Evolutionary conservation across 257 asterid species (phyloP).

Genomic region (Marsdenia floribunda): DNA sequence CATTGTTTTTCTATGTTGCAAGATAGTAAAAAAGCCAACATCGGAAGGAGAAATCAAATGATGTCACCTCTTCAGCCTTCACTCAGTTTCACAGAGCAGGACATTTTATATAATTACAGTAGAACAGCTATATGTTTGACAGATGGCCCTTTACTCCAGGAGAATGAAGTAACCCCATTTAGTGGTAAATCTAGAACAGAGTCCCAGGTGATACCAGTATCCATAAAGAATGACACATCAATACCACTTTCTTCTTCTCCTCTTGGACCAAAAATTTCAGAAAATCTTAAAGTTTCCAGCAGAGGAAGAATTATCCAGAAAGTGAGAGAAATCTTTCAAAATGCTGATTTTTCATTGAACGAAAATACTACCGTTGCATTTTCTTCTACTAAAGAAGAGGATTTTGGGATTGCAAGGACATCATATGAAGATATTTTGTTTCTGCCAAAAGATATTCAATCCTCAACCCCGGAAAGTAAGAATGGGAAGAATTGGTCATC

Average conservation of each 20-base stretch:
- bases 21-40: constrained; percentile 54
- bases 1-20: constrained; percentile 29
- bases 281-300: constrained; percentile 20
- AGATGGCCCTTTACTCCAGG: constrained; percentile 66
- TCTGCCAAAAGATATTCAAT: constrained; percentile 24
- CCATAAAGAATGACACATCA: constrained; percentile 23
- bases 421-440: constrained; percentile 29
- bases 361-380: constrained; percentile 32
- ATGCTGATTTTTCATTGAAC: constrained; percentile 30
- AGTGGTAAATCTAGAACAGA: constrained; percentile 19
- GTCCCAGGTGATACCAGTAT: constrained; percentile 24
- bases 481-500: constrained; percentile 38
- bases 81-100: constrained; percentile 27
- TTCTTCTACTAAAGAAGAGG: constrained; percentile 40
- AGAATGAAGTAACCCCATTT: constrained; percentile 31
- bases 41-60: constrained; percentile 32
- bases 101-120: constrained; percentile 20
- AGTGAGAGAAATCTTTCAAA: constrained; percentile 24
- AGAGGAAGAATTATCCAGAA: constrained; percentile 27
- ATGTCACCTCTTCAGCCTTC: constrained; percentile 30
- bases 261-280: constrained; percentile 47
- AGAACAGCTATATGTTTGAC: constrained; percentile 31
- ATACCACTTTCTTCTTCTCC: constrained; percentile 55
- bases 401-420: constrained; percentile 33
- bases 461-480: constrained; percentile 36